Evolutionary conservation across 176 grass and related monocot genomes (phyloP).

Genomic region (Tillandsia fasciculata): DNA sequence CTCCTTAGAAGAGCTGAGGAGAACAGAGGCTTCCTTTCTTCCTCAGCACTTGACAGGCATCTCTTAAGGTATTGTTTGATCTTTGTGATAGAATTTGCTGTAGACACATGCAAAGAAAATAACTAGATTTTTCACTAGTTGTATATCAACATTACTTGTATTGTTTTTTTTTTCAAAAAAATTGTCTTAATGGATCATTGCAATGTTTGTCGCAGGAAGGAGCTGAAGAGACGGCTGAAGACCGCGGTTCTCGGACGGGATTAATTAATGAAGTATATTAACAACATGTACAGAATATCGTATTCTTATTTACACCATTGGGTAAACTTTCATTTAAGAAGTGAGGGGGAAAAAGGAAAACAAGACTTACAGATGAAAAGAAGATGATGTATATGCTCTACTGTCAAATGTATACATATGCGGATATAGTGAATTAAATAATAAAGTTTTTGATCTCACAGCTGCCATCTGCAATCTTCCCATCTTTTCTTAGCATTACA

Average conservation of each 20-base stretch:
- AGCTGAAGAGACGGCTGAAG: constrained; percentile 63
- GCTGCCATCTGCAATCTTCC: too few relatives aligned
- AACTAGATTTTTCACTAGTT: not conserved
- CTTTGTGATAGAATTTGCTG: too few relatives aligned
- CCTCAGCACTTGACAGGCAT: constrained; percentile 49
- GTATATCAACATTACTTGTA: not conserved
- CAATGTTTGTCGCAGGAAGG: constrained; percentile 39
- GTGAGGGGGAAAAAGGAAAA: too few relatives aligned
- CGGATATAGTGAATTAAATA: too few relatives aligned
- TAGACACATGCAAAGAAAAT: too few relatives aligned
- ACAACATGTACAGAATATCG: not conserved
- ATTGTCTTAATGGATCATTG: not conserved
- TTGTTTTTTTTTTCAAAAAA: not conserved
- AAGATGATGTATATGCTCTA: not conserved
- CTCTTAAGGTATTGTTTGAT: constrained; percentile 47
- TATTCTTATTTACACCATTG: too few relatives aligned
- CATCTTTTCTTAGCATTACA: too few relatives aligned
- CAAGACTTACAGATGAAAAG: too few relatives aligned
- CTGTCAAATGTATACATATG: too few relatives aligned
- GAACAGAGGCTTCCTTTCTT: constrained; percentile 79
- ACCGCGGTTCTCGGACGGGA: constrained; percentile 26
- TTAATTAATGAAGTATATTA: constrained; percentile 9
- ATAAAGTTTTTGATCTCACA: too few relatives aligned
- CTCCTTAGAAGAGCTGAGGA: constrained; percentile 88
- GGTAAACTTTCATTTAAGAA: too few relatives aligned